Evolutionary conservation across 805 yeast genomes (phyloP).

Genomic region (Torulaspora quercuum): DNA sequence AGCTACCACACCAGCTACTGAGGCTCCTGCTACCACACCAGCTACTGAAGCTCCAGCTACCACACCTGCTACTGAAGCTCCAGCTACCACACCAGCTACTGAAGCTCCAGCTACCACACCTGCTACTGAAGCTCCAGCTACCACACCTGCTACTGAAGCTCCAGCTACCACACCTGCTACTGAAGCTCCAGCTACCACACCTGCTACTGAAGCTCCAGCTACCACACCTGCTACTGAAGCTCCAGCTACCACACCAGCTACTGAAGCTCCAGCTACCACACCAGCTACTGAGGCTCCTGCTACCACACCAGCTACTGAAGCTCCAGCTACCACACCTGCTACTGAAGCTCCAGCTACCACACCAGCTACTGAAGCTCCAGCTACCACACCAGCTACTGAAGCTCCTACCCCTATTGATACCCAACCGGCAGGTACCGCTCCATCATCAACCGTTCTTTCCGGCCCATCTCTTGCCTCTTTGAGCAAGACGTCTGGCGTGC

Average conservation of each 20-base stretch:
- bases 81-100: neutral
- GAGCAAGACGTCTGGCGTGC: no score
- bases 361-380: no score
- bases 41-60: neutral
- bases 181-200: neutral
- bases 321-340: neutral
- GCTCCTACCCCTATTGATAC: no score
- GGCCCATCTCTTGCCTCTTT: no score
- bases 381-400: no score
- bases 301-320: neutral
- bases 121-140: constrained; percentile 1
- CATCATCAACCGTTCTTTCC: constrained; percentile 2
- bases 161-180: neutral
- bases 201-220: neutral
- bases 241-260: neutral
- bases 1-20: no score
- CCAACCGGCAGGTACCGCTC: no score
- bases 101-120: neutral
- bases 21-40: neutral
- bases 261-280: constrained; percentile 1
- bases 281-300: neutral
- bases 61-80: neutral
- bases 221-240: constrained; percentile 1
- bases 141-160: constrained; percentile 1
- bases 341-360: constrained; percentile 1